Base-by-base conservation (phyloP, 768 basidiomycete genomes). In the Kwoniella sp. region DNA sequence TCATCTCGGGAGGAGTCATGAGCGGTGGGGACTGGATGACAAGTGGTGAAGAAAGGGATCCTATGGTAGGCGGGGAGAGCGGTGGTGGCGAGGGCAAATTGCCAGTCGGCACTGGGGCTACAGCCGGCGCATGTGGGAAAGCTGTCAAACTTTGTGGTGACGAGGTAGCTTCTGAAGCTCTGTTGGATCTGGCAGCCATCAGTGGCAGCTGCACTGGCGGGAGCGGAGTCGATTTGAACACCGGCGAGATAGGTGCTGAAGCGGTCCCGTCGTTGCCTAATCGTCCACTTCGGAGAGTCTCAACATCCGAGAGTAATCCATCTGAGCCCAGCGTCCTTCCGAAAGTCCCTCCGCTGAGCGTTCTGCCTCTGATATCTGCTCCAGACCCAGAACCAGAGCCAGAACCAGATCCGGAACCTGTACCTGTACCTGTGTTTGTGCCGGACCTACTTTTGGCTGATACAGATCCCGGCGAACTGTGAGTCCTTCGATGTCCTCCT, bases 231-330 rank as follows among this genome's bases (percentile, higher is more conserved):
- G 47, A 49, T 2, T 29, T 58, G 44, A 58, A n/a, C 8, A 47
- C 57, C 30, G 57, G 57, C 30, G 57, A 58, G 25, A 58, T 58
- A 8, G 57, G 57, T 30, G 48, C 57, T 15, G 57, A 58, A 49
- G 57, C 46, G 5, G 48, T 58, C 27, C 57, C 57, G 25, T 58
- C 57, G 26, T 33, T 29, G 17, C 7, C 40, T 7, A 49, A 25
- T 50, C 57, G 37, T 15, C 57, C 57, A 10, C 47, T 58, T 50
- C 47, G 37, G 1, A 36, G 30, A 8, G 57, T 49, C n/a, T 58
- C 57, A 21, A 50, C 33, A 37, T 58, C 48, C 21, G 44, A 30
- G 15, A 58, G 13, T 48, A 58, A 46, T 15, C 47, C 48, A 24
- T 58, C 47, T 4, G 57, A 50, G 25, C 36, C 55, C 26, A 58